Evolutionary conservation across 805 yeast species (phyloP).

Genomic region (Ogataea henricii): DNA sequence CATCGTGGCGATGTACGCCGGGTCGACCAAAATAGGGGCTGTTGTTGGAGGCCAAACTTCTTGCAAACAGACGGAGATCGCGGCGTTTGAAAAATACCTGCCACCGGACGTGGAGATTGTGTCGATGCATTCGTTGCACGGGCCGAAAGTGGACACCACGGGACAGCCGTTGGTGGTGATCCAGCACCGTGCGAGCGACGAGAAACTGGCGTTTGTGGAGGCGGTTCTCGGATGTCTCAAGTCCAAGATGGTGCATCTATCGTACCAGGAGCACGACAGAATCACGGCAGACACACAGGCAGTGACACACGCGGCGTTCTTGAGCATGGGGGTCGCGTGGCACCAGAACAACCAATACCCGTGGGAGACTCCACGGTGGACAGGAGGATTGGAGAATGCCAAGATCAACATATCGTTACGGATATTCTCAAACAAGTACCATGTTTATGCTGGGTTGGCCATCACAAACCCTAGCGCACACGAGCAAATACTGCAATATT

Average conservation of each 20-base stretch:
- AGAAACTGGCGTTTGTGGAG: constrained; percentile 61
- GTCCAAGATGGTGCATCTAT: constrained; percentile 73
- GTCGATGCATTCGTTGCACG: constrained; percentile 90
- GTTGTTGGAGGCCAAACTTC: constrained; percentile 98
- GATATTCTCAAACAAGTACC: constrained; percentile 94
- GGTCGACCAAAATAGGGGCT: constrained; percentile 83
- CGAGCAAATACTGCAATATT: constrained; percentile 84
- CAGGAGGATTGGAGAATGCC: constrained; percentile 95
- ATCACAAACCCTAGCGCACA: constrained; percentile 96
- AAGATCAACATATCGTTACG: constrained; percentile 90
- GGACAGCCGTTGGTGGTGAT: constrained; percentile 94
- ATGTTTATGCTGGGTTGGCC: constrained; percentile 96
- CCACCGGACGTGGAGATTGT: constrained; percentile 84
- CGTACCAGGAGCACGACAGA: constrained; percentile 88
- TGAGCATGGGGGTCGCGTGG: constrained; percentile 98
- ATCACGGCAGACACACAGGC: constrained; percentile 99
- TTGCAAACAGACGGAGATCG: constrained; percentile 88
- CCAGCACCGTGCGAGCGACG: constrained; percentile 63
- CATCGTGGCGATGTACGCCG: constrained; percentile 78
- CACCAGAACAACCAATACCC: constrained; percentile 79
- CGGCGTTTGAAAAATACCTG: constrained; percentile 73
- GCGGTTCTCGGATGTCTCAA: constrained; percentile 67
- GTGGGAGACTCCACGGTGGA: constrained; percentile 84
- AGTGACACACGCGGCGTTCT: constrained; percentile 95
- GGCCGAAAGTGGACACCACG: constrained; percentile 83